Evolutionary conservation across 306 rosid genomes (phyloP).

Genomic region (Carpinus fangiana): DNA sequence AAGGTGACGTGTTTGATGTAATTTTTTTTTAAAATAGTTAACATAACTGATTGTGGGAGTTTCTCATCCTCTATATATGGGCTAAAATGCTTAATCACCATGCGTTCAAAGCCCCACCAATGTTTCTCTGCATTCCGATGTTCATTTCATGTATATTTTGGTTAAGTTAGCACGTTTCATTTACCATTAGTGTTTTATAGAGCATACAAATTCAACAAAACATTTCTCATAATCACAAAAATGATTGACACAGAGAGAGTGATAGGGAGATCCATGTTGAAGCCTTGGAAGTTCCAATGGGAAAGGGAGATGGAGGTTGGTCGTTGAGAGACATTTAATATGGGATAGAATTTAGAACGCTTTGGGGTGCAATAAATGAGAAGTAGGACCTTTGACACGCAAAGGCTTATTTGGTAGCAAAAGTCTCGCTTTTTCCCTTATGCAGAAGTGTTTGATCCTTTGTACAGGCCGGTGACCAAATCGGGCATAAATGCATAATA

Average conservation of each 20-base stretch:
- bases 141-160: too few relatives aligned
- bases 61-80: background rate
- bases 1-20: too few relatives aligned
- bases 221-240: too few relatives aligned
- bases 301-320: slow-evolving; percentile 16
- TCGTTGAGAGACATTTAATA: background rate
- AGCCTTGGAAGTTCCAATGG: slow-evolving; percentile 21
- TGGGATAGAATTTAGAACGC: background rate
- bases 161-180: too few relatives aligned
- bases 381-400: slow-evolving; percentile 1
- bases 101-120: background rate
- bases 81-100: background rate
- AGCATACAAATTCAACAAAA: too few relatives aligned
- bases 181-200: too few relatives aligned
- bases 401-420: background rate
- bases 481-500: background rate
- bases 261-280: background rate
- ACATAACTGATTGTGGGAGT: too few relatives aligned
- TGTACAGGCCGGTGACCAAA: background rate
- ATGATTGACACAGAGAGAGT: background rate
- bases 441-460: background rate
- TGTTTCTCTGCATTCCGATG: too few relatives aligned
- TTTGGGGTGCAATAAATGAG: background rate
- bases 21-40: too few relatives aligned
- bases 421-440: background rate